Conservation (phyloP, 2,329 filamentous ascomycete genomes). For the Aureobasidium sp. region DNA sequence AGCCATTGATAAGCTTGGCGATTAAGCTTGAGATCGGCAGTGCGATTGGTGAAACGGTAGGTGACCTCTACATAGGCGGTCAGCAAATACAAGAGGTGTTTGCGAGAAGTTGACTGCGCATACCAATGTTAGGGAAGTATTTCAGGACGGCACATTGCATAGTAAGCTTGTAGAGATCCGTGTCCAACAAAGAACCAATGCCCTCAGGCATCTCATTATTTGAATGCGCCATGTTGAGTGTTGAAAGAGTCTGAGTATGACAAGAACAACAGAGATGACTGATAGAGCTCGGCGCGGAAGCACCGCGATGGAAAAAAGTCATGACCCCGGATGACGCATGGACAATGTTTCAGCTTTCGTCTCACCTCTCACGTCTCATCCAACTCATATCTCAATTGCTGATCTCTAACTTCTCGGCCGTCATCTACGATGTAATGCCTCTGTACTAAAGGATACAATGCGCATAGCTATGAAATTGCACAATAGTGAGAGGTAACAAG, state of each 20-base stretch:
- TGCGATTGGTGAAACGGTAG: slow-evolving; percentile 93
- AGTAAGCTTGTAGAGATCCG: slow-evolving; percentile 86
- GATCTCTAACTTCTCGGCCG: too few relatives aligned
- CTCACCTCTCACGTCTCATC: not conserved
- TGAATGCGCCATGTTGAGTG: slow-evolving; percentile 9
- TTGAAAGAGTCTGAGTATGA: not conserved
- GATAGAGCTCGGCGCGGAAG: not conserved
- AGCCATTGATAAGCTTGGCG: slow-evolving; percentile 81
- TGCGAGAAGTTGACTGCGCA: not conserved
- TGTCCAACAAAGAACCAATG: slow-evolving; percentile 42
- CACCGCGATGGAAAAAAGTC: slow-evolving; percentile 9
- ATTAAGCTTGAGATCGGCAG: slow-evolving; percentile 84
- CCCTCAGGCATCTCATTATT: slow-evolving; percentile 29
- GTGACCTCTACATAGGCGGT: slow-evolving; percentile 54
- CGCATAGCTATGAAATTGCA: too few relatives aligned
- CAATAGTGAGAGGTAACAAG: too few relatives aligned
- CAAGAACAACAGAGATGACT: not conserved
- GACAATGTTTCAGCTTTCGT: not conserved
- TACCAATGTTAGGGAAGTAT: slow-evolving; percentile 67
- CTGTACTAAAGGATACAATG: too few relatives aligned
- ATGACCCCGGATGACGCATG: slow-evolving; percentile 6
- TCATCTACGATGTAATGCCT: too few relatives aligned
- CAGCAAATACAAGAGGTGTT: not conserved
- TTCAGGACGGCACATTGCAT: slow-evolving; percentile 98
- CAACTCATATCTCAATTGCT: not conserved